phyloP scores from a whole-genome alignment of 2,329 filamentous ascomycete genomes.

The Colletotrichum karsti region DNA sequence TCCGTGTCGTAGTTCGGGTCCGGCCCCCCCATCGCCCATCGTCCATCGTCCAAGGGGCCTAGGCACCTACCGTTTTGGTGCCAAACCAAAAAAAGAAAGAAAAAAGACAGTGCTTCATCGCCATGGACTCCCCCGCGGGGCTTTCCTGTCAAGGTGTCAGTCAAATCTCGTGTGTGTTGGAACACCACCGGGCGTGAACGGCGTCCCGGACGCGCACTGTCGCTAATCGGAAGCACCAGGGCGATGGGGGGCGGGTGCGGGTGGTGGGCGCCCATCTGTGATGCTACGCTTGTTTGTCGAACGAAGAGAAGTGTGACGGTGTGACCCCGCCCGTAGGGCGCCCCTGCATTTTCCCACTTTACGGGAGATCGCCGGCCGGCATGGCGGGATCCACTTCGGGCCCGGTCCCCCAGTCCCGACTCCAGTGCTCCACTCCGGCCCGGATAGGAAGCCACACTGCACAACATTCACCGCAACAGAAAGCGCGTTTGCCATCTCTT shows the following conservation, averaged over 20 bases:
- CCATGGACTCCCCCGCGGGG: not conserved
- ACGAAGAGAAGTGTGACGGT: not conserved
- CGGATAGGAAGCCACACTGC: not conserved
- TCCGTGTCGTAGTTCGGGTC: slow-evolving; percentile 15
- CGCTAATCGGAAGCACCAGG: slow-evolving; percentile 15
- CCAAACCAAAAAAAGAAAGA: too few relatives aligned
- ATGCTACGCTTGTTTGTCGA: slow-evolving; percentile 3
- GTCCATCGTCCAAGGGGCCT: not conserved
- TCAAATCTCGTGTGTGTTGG: too few relatives aligned
- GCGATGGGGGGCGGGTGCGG: too few relatives aligned
- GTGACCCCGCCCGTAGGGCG: slow-evolving; percentile 16
- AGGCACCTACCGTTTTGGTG: too few relatives aligned
- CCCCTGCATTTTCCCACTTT: slow-evolving; percentile 1
- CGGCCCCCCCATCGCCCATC: not conserved
- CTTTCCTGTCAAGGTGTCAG: slow-evolving; percentile 21
- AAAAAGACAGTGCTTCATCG: not conserved
- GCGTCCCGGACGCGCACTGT: slow-evolving; percentile 16
- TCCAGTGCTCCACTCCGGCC: not conserved
- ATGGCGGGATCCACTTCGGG: not conserved
- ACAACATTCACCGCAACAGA: not conserved
- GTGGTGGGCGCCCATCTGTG: slow-evolving; percentile 5
- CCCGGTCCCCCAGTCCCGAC: not conserved
- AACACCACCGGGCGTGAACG: too few relatives aligned
- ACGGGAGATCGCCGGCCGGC: slow-evolving; percentile 11
- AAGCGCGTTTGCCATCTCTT: too few relatives aligned